Base-by-base conservation (phyloP, 140 eudicot species). In the Ambrosia hybrid region DNA sequence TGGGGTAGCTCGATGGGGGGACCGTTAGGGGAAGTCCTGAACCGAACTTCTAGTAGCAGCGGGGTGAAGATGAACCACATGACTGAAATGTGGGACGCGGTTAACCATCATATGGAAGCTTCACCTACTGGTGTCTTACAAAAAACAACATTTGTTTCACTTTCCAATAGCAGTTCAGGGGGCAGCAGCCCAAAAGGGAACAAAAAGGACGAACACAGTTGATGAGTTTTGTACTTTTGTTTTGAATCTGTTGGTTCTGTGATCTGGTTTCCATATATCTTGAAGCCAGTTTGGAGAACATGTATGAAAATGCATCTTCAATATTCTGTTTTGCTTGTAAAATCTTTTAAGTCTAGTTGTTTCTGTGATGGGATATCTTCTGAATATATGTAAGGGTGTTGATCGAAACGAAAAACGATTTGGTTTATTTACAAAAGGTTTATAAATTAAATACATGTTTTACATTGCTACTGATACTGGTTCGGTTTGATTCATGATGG, bases 81-180 rank as follows among this genome's bases (percentile, higher is more conserved):
- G 75, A 78, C 76, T 52, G 80, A 81, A 51, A 81, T 55, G 75
- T 85, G 89, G 87, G 85, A 81, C 13, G 79, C 83, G 6, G 73
- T 72, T 65, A 85, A 79, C 73, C 76, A 79, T 74, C 87, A 80
- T 13, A 82, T 90, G 70, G 90, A 90, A 10, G 82, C 92, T 30
- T 89, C 96, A 5, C 96, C 98, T 3, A 92, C 89, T 2, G 98
- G 96, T 0, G 91, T 89, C 17, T 77, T 92, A 61, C 95, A 85
- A 73, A 92, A 85, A 70, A 70, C 91, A 0, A 75, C 92, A 4
- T 85, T 85, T 60, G 86, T 83, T 12, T 85, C 98, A 0, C 84
- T 92, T 26, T 89, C 98, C 12, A 92, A 85, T 81, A 87, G 95
- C 71, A 89, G 96, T 72, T 80, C 92, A 1, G 48, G 48, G 0